Evolutionary conservation across 768 basidiomycete species (phyloP).

Genomic region (Mycena belliarum): DNA sequence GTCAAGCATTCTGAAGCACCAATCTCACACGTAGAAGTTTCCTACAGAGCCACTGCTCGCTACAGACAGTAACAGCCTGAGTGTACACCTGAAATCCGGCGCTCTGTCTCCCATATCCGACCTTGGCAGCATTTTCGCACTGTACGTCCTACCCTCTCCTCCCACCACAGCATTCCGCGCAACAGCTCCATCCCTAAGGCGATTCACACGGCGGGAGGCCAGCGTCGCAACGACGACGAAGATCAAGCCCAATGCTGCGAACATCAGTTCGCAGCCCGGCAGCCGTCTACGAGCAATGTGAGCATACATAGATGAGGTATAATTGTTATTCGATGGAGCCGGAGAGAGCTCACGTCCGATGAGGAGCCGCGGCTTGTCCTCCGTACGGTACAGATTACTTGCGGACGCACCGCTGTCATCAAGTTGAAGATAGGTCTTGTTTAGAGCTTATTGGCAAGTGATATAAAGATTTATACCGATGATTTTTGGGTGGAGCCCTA

Average conservation of each 20-base stretch:
- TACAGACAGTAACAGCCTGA: too few relatives aligned
- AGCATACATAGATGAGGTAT: background rate
- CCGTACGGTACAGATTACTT: conserved; percentile 58
- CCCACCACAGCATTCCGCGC: conserved; percentile 29
- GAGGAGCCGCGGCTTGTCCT: conserved; percentile 61
- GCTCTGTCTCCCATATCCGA: conserved; percentile 59
- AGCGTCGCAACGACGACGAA: conserved; percentile 46
- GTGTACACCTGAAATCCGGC: conserved; percentile 60
- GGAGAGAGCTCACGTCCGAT: conserved; percentile 54
- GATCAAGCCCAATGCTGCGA: conserved; percentile 64
- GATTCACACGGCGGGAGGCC: conserved; percentile 56
- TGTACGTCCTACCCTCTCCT: conserved; percentile 35
- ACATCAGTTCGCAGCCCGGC: conserved; percentile 69
- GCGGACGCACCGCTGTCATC: conserved; percentile 54
- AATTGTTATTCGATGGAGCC: too few relatives aligned
- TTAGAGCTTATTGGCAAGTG: too few relatives aligned
- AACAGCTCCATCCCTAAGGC: conserved; percentile 44
- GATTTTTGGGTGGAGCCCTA: too few relatives aligned
- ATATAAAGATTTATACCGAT: too few relatives aligned
- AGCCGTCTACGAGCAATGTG: conserved; percentile 45
- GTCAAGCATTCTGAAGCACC: too few relatives aligned
- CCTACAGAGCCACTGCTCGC: too few relatives aligned
- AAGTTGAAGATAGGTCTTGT: background rate
- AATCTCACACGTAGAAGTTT: too few relatives aligned
- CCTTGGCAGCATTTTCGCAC: conserved; percentile 36